Evolutionary conservation across 371 early-diverging fungal species (phyloP).

Genomic region (Nematocida homosporus): DNA sequence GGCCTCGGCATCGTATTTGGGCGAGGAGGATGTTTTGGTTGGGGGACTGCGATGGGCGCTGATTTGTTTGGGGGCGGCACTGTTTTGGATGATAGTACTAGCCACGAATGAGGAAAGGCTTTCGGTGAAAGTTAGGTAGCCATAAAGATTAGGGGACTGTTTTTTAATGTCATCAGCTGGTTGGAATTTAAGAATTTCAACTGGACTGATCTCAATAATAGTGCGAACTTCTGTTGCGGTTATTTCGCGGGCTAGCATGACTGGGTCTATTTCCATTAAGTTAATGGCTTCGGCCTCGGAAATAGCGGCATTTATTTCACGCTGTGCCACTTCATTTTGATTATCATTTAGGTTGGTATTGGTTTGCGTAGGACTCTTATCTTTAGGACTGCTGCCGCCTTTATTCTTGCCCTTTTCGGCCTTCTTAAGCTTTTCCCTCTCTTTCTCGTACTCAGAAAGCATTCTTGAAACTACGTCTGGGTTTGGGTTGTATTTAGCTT

Average conservation of each 20-base stretch:
- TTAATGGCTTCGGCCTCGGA: conserved; percentile 48
- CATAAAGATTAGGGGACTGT: conserved; percentile 28
- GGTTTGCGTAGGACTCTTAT: no score
- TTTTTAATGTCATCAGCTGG: conserved; percentile 5
- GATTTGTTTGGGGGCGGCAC: not conserved
- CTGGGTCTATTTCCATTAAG: conserved; percentile 16
- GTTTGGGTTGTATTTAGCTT: not conserved
- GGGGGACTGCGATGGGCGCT: not conserved
- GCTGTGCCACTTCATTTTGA: conserved; percentile 4
- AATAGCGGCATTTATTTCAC: conserved; percentile 18
- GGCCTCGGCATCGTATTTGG: not conserved
- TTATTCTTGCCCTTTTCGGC: not conserved
- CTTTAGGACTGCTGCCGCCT: not conserved
- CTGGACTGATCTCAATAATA: conserved; percentile 29
- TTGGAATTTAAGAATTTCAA: conserved; percentile 50
- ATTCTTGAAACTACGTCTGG: not conserved
- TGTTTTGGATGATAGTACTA: not conserved
- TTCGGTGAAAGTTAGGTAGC: conserved; percentile 42
- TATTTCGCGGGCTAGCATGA: conserved; percentile 19
- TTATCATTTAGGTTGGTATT: not conserved
- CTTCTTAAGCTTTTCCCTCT: conserved; percentile 14
- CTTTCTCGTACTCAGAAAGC: conserved; percentile 49
- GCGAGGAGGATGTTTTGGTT: not conserved
- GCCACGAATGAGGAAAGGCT: conserved; percentile 37
- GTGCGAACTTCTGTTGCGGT: conserved; percentile 30